Base-by-base conservation (phyloP, 768 basidiomycete genomes). In the Calvatia gigantea region DNA sequence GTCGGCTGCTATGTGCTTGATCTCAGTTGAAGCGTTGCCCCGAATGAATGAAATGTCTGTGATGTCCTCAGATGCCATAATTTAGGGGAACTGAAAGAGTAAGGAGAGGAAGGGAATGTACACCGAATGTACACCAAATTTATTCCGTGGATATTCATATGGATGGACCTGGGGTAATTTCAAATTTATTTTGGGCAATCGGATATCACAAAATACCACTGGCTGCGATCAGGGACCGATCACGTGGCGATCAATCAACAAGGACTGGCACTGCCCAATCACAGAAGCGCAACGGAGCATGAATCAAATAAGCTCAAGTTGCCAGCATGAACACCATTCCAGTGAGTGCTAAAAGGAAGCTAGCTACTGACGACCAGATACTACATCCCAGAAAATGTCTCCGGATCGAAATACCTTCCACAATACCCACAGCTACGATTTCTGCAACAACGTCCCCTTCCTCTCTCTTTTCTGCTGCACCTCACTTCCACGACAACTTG, bases 21-120 rank as follows among this genome's bases (percentile, higher is more conserved):
- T 60, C 4, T 61, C 44, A n/a, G 58, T 58, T 6, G 65, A 58
- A 14, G 63, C 66, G 33, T 70, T 69, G 14, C 67, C 67, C 14
- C 33, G 23, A 29, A 58, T 58, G 3, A 23, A 47, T 14, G 52
- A 25, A 31, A 54, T 32, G 11, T 28, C 27, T 31, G 12, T 21
- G 32, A 33, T 33, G 15, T 60, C 55, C 23, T 55, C 39, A 14
- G 35, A 51, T 27, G 48, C 31, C 48, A 50, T 57, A 19, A 33
- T 31, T 42, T n/a, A n/a, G n/a, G n/a, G n/a, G n/a, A n/a, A 3
- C 19, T 42, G 41, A 23, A 21, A 21, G 17, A 21, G 41, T 21
- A 21, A 25, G 41, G 5, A 9, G 17, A 42, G 12, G 6, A 19
- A 21, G 41, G 19, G 21, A 42, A 42, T 23, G 21, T 21, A 21